Evolutionary conservation across 176 grass and related monocot genomes (phyloP), one percentile per base, ranked within the genome.

Genomic region (Paspalum notatum): DNA sequence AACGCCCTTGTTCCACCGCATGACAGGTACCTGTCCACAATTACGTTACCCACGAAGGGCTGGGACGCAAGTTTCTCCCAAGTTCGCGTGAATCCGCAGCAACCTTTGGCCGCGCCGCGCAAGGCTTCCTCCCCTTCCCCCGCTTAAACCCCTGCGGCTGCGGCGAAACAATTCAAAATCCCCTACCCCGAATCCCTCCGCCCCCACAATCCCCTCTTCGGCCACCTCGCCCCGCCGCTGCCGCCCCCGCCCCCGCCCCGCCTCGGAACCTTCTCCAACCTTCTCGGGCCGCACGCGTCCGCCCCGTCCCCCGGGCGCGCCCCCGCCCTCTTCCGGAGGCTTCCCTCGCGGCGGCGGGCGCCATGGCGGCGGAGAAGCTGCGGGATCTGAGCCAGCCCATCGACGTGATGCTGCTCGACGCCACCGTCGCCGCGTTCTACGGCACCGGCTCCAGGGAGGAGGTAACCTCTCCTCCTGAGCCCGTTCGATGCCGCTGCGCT

Each of bases 361-460:
- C 67, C 67, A 70, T 70, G 67, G 67, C 67, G 44, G 67, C 67
- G 67, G 67, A 70, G 44, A 70, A 70, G 67, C 79, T 97, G 71
- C 83, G 94, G 94, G 94, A 97, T 87, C 88, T 94, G 87, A 94
- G 87, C 82, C 84, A 88, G 91, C 94, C 94, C 24, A 91, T 97
- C 42, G 94, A 97, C 58, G 94, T 97, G 25, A 70, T 79, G 32
- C 77, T 97, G 71, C 89, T 97, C n/a, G 94, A 97, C 66, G 91
- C 94, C 78, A 97, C 94, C 21, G 91, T 97, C 32, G 81, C 94
- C 18, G 94, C 94, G 38, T 97, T 97, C 91, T 97, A 97, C 62
- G 94, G 94, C 45, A 97, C 94, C 41, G 94, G 94, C 86, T 97
- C 91, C 78, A 94, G 93, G 50, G 91, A 94, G 27, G 94, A 97